These are phyloP conservation scores for Apophysomyces trapeziformis DNA, from an alignment of 371 early-diverging fungal species.

Conservation along the genomic window DNA sequence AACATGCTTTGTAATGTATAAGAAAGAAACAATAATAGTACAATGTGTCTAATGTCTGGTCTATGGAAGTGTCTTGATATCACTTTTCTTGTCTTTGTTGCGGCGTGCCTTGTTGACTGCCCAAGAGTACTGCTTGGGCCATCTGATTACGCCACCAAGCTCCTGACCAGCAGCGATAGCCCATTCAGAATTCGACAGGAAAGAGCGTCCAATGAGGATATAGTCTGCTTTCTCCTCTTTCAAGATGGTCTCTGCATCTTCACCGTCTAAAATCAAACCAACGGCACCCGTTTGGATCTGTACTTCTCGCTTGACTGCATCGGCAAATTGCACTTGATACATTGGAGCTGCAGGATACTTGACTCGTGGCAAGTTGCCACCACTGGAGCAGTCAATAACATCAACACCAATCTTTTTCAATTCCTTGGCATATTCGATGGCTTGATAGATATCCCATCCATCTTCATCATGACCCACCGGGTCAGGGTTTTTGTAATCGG, in stretches of 20 bases:
- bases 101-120: not conserved
- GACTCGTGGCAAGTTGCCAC: conserved; percentile 43
- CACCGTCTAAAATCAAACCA: conserved; percentile 62
- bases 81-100: too few species aligned
- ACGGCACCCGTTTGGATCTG: conserved; percentile 64
- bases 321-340: conserved; percentile 75
- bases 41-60: too few species aligned
- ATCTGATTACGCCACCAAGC: conserved; percentile 63
- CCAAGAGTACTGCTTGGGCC: conserved; percentile 23
- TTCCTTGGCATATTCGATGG: conserved; percentile 56
- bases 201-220: conserved; percentile 67
- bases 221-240: conserved; percentile 66
- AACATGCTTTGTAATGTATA: too few species aligned
- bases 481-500: conserved; percentile 53
- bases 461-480: conserved; percentile 30
- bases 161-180: conserved; percentile 46
- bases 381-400: conserved; percentile 71
- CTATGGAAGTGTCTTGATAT: too few species aligned
- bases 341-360: conserved; percentile 13
- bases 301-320: conserved; percentile 55
- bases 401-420: conserved; percentile 73
- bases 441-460: conserved; percentile 72
- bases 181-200: conserved; percentile 62
- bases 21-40: too few species aligned
- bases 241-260: conserved; percentile 69